Conservation (phyloP, 257 asterid genomes). For the Penstemon davidsonii region DNA sequence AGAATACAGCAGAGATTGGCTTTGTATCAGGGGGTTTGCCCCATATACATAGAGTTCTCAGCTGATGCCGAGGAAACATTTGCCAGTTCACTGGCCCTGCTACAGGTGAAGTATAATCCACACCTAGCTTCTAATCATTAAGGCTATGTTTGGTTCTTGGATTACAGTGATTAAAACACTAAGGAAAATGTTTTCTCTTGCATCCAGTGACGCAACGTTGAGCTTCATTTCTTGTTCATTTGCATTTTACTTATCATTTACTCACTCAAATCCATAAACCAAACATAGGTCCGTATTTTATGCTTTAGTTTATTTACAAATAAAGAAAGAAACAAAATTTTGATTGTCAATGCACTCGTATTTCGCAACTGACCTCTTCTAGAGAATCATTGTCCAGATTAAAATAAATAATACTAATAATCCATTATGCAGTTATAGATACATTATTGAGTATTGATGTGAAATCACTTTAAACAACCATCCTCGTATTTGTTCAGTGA, state of each 20-base stretch:
- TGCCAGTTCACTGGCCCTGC: conserved; percentile 59
- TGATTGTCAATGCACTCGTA: background rate
- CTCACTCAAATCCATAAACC: too few relatives aligned
- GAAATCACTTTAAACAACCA: background rate
- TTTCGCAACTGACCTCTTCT: background rate
- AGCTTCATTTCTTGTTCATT: too few relatives aligned
- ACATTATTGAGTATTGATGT: background rate
- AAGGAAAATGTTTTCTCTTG: too few relatives aligned
- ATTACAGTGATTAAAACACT: too few relatives aligned
- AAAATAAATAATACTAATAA: background rate
- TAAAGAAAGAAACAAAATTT: conserved; percentile 1
- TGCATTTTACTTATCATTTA: too few relatives aligned
- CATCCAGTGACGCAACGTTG: too few relatives aligned
- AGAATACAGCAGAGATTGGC: conserved; percentile 91
- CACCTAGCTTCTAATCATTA: conserved; percentile 9
- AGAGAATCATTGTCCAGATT: background rate
- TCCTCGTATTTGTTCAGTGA: conserved; percentile 12
- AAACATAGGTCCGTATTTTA: too few relatives aligned
- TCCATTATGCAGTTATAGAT: background rate
- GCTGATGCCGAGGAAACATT: conserved; percentile 85
- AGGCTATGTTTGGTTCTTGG: background rate
- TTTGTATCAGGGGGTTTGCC: conserved; percentile 92
- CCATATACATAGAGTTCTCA: conserved; percentile 80
- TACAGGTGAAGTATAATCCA: conserved; percentile 51
- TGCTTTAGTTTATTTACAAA: too few relatives aligned